Evolutionary conservation across 2,329 filamentous ascomycete genomes (phyloP), one percentile per base, ranked within the genome.

Genomic region (Amauroascus niger): DNA sequence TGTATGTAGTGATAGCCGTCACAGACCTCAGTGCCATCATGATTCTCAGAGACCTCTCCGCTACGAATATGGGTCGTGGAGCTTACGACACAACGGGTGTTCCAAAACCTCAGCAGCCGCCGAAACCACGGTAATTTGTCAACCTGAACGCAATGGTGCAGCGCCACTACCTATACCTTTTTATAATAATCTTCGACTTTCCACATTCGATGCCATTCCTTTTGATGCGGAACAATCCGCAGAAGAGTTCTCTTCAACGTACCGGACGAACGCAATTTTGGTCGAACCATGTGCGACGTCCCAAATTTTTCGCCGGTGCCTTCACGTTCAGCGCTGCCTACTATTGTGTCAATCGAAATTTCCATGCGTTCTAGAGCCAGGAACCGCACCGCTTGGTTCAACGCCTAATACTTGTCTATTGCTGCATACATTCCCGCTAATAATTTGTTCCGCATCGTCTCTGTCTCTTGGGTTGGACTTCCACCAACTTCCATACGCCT

Each of bases 31-130:
- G 5, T 46, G 30, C 30, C 13, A 50, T 16, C n/a, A 57, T 57
- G 52, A 54, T 57, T 52, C 41, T 53, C 52, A 52, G 52, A 51
- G 52, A 57, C 41, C 37, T 67, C 37, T 69, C 67, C 51, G 66
- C 68, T 49, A 69, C 64, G 64, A 74, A 76, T 63, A 76, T 76
- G 73, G 74, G 74, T 56, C 71, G 74, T 58, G 74, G 74, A 54
- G 74, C 72, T 55, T 77, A 77, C 58, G 74, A 77, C 59, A 77
- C 74, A 39, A 77, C 74, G 6, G 74, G 74, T 26, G 72, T 76
- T 20, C 73, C 74, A 59, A 76, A 76, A 64, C 74, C 70, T 54
- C 72, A 73, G 61, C 74, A 73, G 58, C 71, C 70, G 43, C 71
- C 72, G 35, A 69, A 62, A 41, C 65, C 63, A 44, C 60, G 60